phyloP scores from a whole-genome alignment of 768 basidiomycete species.

The Amanita rimosa region DNA sequence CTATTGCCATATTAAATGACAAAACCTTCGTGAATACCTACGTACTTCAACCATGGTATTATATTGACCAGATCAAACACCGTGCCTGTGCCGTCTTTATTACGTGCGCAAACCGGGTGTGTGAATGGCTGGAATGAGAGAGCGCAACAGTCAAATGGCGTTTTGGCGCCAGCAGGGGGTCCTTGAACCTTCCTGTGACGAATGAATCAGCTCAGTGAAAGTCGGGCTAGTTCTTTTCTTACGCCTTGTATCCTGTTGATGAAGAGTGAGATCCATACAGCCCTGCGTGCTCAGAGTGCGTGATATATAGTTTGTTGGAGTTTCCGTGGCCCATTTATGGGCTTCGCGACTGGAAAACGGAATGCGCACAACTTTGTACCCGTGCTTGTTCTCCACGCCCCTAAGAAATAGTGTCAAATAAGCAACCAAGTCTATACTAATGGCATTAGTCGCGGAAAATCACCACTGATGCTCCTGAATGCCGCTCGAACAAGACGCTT shows the following conservation, averaged over 20 bases:
- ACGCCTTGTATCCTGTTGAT: constrained; percentile 65
- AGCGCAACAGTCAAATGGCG: constrained; percentile 87
- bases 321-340: constrained; percentile 92
- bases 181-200: constrained; percentile 51
- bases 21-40: constrained; percentile 8
- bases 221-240: constrained; percentile 15
- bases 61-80: constrained; percentile 91
- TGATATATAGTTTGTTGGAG: constrained; percentile 81
- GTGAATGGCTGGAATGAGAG: constrained; percentile 84
- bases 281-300: constrained; percentile 80
- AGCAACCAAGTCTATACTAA: not conserved
- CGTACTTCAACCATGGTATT: constrained; percentile 88
- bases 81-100: constrained; percentile 64
- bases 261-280: constrained; percentile 73
- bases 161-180: constrained; percentile 49
- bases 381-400: not conserved
- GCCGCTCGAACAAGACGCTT: constrained; percentile 15
- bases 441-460: not conserved
- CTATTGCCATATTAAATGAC: constrained; percentile 24
- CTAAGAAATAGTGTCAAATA: not conserved
- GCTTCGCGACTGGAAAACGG: not conserved
- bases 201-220: constrained; percentile 8
- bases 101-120: constrained; percentile 82
- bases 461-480: constrained; percentile 5
- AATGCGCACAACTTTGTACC: not conserved